A percentile compares a stretch with the other conserved stretches of the same genome.
Evolutionary conservation across 2,329 filamentous ascomycete species (phyloP).

Genomic region (Cytospora leucostoma): DNA sequence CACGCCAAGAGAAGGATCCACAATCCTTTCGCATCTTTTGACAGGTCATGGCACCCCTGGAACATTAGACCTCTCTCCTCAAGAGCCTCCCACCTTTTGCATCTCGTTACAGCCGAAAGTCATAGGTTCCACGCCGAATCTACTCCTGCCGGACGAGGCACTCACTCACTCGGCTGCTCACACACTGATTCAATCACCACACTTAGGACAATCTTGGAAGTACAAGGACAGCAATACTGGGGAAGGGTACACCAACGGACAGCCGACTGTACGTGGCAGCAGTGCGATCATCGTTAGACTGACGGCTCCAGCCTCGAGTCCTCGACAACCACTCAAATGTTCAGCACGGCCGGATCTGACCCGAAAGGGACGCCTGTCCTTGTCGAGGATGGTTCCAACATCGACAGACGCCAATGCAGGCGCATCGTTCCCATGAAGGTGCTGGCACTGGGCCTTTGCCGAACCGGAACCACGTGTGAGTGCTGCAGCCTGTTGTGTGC

Average conservation of each 20-base stretch:
- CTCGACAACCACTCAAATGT: background rate
- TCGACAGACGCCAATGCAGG: constrained; percentile 65
- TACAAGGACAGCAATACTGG: too few relatives aligned
- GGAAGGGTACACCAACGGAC: background rate
- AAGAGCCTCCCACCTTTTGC: background rate
- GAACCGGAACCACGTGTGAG: constrained; percentile 36
- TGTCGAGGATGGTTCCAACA: constrained; percentile 50
- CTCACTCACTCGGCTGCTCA: too few relatives aligned
- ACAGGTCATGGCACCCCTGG: background rate
- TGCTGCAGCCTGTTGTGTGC: background rate
- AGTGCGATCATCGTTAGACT: background rate
- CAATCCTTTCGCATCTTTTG: too few relatives aligned
- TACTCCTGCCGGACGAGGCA: too few relatives aligned
- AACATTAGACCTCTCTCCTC: background rate
- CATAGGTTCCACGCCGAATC: background rate
- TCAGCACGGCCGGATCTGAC: constrained; percentile 13
- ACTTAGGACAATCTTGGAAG: too few relatives aligned
- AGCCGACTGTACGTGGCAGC: background rate
- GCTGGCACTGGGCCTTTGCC: constrained; percentile 67
- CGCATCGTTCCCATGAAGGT: constrained; percentile 73
- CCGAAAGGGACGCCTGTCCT: constrained; percentile 19
- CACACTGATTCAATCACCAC: too few relatives aligned
- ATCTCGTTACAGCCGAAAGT: background rate
- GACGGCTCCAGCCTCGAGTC: accelerated
- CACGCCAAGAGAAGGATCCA: background rate